These are phyloP conservation scores for Aspergillus clavatus DNA, from an alignment of 2,329 filamentous ascomycete genomes.

Conservation along the genomic window DNA sequence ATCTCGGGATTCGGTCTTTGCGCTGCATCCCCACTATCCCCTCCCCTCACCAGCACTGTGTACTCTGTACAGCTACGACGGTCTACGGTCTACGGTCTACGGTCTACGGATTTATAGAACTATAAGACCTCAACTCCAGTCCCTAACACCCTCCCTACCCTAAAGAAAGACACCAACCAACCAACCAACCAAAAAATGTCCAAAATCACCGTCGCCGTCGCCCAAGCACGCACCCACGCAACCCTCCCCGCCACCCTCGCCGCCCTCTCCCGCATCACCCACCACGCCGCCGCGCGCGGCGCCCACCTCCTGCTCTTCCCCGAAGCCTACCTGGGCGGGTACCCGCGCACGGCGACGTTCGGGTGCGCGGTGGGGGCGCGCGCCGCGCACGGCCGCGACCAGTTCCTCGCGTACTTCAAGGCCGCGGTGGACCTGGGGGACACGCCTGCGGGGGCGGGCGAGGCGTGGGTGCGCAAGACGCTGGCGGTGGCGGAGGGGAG, in stretches of 20 bases:
- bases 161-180: background rate
- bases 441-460: slow-evolving; percentile 63
- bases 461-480: slow-evolving; percentile 64
- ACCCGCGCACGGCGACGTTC: slow-evolving; percentile 76
- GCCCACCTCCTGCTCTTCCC: slow-evolving; percentile 78
- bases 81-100: too few relatives aligned
- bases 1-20: too few relatives aligned
- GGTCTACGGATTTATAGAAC: too few relatives aligned
- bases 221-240: slow-evolving; percentile 43
- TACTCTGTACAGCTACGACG: too few relatives aligned
- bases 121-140: too few relatives aligned
- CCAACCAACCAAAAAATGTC: slow-evolving; percentile 28
- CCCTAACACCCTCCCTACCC: too few relatives aligned
- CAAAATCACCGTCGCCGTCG: slow-evolving; percentile 42
- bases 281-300: slow-evolving; percentile 55
- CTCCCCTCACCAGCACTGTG: too few relatives aligned
- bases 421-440: slow-evolving; percentile 79
- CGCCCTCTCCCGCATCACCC: slow-evolving; percentile 60
- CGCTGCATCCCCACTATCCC: too few relatives aligned
- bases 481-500: slow-evolving; percentile 50
- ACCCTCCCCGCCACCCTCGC: slow-evolving; percentile 55
- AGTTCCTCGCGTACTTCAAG: slow-evolving; percentile 76
- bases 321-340: slow-evolving; percentile 87
- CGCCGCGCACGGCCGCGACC: slow-evolving; percentile 65
- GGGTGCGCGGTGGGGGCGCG: slow-evolving; percentile 70